Base-by-base conservation (phyloP, 108 stramenopile species). In the Bacterosira constricta region DNA sequence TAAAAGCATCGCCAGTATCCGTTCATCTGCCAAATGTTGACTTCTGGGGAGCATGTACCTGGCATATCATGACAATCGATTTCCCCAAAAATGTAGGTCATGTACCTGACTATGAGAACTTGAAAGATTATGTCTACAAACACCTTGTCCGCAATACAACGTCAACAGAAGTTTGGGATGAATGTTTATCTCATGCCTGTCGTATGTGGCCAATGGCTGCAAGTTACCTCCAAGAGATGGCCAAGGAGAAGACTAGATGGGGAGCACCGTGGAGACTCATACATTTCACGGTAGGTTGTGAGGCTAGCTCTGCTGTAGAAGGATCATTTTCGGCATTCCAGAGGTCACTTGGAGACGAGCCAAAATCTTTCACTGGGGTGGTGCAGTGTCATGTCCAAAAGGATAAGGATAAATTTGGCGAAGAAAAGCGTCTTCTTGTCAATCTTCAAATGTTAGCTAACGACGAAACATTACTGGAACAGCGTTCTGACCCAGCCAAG, bases 291-390 rank as follows among this genome's bases (percentile, higher is more conserved):
- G 10, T 54, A 13, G 53, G 53, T 11, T 54, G 30, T 13, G 6
- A 54, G 26, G 53, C 53, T 5, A 23, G 21, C 30, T 54, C 53
- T 27, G 26, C 53, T 54, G 53, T 23, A 25, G 53, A 54, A 13
- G 17, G 21, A 54, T 54, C 53, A 10, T 54, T 54, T 54, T 54
- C 53, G 11, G 21, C 53, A 54, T 54, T 54, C 26, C 17, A 54
- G 26, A 54, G 27, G 13, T 4, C 53, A 27, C 8, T 54, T 4
- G 53, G 53, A 11, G 53, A 25, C 13, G 26, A 21, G 20, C 53
- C 53, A 8, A 54, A 29, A 23, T 54, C 53, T 11, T 54, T 54
- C 30, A 27, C 30, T 4, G 53, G 53, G 6, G 53, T 54, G 12
- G 26, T 54, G 7, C 53, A 54, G 53, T 11, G 6, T 7, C 53